Conservation (phyloP, 2,329 filamentous ascomycete genomes). For the Alternaria sp. region DNA sequence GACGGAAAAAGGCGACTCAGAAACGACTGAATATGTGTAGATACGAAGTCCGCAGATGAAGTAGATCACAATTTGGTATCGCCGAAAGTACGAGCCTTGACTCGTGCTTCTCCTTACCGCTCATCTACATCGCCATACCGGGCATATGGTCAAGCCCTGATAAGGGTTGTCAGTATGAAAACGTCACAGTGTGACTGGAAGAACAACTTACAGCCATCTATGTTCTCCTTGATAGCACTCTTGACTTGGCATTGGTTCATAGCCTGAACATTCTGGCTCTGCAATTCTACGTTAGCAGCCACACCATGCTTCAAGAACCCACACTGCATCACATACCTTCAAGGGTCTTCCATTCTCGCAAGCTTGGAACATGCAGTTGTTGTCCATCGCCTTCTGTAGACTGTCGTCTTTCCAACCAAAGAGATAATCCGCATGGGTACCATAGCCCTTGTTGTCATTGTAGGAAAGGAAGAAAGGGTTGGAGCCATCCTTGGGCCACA, state of each 20-base stretch:
- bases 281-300: neutral
- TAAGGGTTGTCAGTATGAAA: neutral
- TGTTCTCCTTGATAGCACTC: conserved; percentile 27
- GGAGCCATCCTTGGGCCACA: conserved; percentile 35
- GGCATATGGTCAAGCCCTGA: neutral
- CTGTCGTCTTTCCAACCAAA: conserved; percentile 40
- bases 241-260: conserved; percentile 35
- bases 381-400: conserved; percentile 35
- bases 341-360: conserved; percentile 26
- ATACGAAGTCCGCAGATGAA: conserved; percentile 1
- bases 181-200: neutral
- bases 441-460: conserved; percentile 35
- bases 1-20: neutral
- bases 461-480: conserved; percentile 37
- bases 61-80: neutral
- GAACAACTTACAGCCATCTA: conserved; percentile 30
- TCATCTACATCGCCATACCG: conserved; percentile 2
- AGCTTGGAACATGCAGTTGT: conserved; percentile 32
- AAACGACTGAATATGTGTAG: neutral
- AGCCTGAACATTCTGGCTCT: conserved; percentile 1
- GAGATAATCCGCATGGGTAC: conserved; percentile 38
- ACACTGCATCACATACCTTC: conserved; percentile 29
- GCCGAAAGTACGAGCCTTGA: neutral
- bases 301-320: too few relatives aligned
- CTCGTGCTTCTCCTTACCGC: neutral